Conservation (phyloP, 768 basidiomycete species). For the Rhizopogon salebrosus region DNA sequence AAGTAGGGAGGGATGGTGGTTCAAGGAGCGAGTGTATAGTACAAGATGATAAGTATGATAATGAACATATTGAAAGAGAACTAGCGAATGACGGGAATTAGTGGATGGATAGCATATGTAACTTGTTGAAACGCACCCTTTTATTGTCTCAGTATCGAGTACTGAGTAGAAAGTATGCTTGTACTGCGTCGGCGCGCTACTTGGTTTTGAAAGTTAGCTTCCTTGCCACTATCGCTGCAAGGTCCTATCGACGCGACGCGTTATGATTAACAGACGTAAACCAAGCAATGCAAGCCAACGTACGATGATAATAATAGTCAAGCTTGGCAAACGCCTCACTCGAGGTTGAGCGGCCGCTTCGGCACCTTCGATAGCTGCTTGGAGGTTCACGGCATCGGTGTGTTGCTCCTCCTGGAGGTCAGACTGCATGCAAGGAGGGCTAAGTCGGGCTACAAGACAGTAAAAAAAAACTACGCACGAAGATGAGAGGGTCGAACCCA, state of each 20-base stretch:
- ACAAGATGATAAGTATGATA: no score
- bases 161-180: no score
- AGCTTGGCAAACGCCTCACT: conserved; percentile 12
- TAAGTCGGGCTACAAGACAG: neutral
- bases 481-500: neutral
- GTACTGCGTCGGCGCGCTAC: neutral
- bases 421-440: neutral
- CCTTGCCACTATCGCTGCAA: conserved; percentile 14
- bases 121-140: neutral
- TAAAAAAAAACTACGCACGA: neutral
- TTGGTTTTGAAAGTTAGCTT: neutral
- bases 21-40: no score
- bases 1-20: no score
- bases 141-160: neutral
- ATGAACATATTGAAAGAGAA: no score
- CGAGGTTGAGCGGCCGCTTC: neutral
- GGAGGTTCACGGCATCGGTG: neutral
- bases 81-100: no score
- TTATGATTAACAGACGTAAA: neutral
- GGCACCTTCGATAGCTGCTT: conserved; percentile 6
- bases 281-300: conserved; percentile 1
- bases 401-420: conserved; percentile 8
- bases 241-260: conserved; percentile 13
- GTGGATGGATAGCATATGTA: neutral
- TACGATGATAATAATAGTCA: conserved; percentile 19